Evolutionary conservation across 371 early-diverging fungal species (phyloP), one percentile per base, ranked within the genome.

Genomic region (Syncephalastrum sp.): DNA sequence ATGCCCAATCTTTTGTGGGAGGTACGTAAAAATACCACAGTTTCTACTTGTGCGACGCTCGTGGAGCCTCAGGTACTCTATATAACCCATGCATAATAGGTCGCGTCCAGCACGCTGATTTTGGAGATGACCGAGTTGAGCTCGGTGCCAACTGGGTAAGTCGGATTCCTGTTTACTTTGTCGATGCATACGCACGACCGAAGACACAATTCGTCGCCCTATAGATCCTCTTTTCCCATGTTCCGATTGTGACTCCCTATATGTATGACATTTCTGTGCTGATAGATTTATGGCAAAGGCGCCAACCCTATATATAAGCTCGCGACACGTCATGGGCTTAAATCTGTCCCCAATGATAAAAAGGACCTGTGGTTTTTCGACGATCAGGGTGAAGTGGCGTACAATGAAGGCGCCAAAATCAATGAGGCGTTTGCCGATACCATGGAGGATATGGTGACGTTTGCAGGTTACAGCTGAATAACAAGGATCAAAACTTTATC

Each of bases 141-240:
- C 46, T 79, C 15, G 79, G 79, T 24, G 76, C 74, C 8, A 79
- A 79, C 53, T 79, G 79, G 79, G 78, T 74, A 64, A 60, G 42
- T n/a, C 38, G 10, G 10, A 10, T 2, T 33, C 8, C 2, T 33
- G 8, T 33, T 27, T 27, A 27, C 27, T 27, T 27, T 27, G 27
- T 5, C 0, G 7, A 27, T 27, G 27, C 27, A 27, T 5, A 3
- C 4, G 27, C 27, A 27, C 27, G 27, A 27, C 1, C 27, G 27
- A 27, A 3, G 27, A 27, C 27, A 7, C 27, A 27, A 5, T 7
- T 27, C 27, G 7, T 27, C 2, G 12, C 16, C 19, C 13, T 14
- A 16, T 27, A 50, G 8, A 5, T 5, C 8, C 27, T 50, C 24
- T 3, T 50, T 24, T 25, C 27, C 10, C 29, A 38, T 38, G 5